Evolutionary conservation across 306 rosid genomes (phyloP), one percentile per base, ranked within the genome.

Genomic region (Gastrolobium bilobum): DNA sequence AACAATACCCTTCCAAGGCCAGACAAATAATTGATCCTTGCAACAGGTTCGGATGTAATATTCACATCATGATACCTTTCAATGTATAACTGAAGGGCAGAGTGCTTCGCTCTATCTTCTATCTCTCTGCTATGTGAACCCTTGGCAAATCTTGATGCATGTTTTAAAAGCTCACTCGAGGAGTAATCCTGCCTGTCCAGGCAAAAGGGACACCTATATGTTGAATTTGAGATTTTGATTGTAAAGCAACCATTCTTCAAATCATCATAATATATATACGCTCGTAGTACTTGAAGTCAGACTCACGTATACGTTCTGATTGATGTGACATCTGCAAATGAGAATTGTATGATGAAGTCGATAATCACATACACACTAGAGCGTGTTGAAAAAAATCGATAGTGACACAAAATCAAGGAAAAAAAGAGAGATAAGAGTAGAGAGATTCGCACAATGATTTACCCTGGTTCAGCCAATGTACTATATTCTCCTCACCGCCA

Each of bases 121-220:
- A 61, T 2, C 4, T 65, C 40, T 29, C 48, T 81, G 30, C 82
- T 62, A 35, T 2, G 15, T 31, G 89, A 84, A 6, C 31, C 69
- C 43, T 63, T 72, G 4, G 72, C 81, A 5, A 76, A 50, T 31
- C 70, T 58, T 1, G 80, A 68, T 8, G 95, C 95, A 74, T 94
- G 98, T 34, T 14, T 42, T 67, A 83, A 64, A 76, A 94, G 88
- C 51, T 92, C 91, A 75, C 47, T 80, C 4, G 77, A 56, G 7
- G 8, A 51, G 81, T 81, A 85, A 39, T 82, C 84, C 6, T 47
- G 58, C 57, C 85, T 73, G n/a, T 70, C 82, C 8, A 1, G 7
- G 71, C 96, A 94, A 78, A 81, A 94, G 15, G 98, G 98, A 73
- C 97, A 92, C 64, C 63, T 70, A 59, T 87, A 92, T 7, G 52